Evolutionary conservation across 2,329 filamentous ascomycete species (phyloP), one percentile per base, ranked within the genome.

Genomic region (Endoconidiophora laricicola): DNA sequence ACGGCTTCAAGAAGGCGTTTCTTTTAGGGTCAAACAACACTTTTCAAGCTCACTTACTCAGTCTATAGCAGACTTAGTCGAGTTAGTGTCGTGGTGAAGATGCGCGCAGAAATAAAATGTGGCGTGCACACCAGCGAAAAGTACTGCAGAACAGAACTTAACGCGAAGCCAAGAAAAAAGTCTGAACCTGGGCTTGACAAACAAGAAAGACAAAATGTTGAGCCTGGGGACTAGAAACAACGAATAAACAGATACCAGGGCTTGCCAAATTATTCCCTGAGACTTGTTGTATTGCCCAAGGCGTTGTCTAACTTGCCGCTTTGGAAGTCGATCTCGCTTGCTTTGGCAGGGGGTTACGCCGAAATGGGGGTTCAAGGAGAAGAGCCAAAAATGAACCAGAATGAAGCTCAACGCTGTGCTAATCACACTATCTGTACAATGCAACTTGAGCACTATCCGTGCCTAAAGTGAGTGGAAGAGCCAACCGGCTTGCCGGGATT

Each of bases 261-360:
- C 44, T 46, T 46, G 44, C 33, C 44, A 23, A 46, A 46, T 38
- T 46, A 46, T 46, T 46, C 33, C 44, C 44, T 37, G 44, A 46
- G 44, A 46, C 44, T 37, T 23, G 14, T 18, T 46, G 44, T 39
- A 37, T 46, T 23, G 44, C 37, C 20, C 44, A 38, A 46, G 26
- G 36, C 20, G 39, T 23, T 46, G 49, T 51, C 44, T 38, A 43
- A 39, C 49, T 44, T 51, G 40, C 49, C 18, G 49, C 44, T 51
- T 51, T 47, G 23, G 42, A 47, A 42, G 49, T 47, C 38, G 49
- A 51, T 47, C 49, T 51, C 49, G 49, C 49, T 51, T 51, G 44
- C n/a, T 23, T 29, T 37, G 20, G 46, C 49, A 51, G 41, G 49
- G 49, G 24, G 46, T 20, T 23, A 46, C 22, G 24, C 37, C 23